Percentiles rank a stretch among this genome's conserved stretches.
Evolutionary conservation across 1,139 yeast genomes (phyloP).

Genomic region (Saccharomyces uvarum): DNA sequence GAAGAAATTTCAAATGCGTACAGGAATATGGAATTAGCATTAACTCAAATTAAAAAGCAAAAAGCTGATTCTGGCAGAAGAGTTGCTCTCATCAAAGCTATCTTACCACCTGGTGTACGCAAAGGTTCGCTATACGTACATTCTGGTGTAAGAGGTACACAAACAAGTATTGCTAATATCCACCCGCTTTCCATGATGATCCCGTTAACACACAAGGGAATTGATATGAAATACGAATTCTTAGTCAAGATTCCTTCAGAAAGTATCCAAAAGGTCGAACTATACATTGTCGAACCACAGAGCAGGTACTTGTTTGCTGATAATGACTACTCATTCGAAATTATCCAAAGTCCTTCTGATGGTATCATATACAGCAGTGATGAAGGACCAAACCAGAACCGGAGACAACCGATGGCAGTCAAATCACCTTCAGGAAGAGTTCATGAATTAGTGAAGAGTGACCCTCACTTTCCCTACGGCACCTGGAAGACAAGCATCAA

Average conservation of each 20-base stretch:
- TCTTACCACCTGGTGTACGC: constrained; percentile 58
- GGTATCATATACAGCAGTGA: constrained; percentile 41
- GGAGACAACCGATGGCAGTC: constrained; percentile 47
- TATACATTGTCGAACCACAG: constrained; percentile 82
- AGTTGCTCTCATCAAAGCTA: constrained; percentile 70
- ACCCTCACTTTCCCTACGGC: constrained; percentile 41
- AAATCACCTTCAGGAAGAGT: constrained; percentile 83
- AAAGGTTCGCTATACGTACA: constrained; percentile 72
- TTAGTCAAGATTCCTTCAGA: constrained; percentile 69
- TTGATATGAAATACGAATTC: constrained; percentile 51
- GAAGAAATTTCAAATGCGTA: constrained; percentile 11
- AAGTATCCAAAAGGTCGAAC: constrained; percentile 60
- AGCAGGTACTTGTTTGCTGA: constrained; percentile 50
- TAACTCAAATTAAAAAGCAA: constrained; percentile 72
- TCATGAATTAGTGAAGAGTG: constrained; percentile 48
- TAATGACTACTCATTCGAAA: constrained; percentile 55
- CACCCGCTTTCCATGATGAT: constrained; percentile 70
- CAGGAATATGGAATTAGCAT: constrained; percentile 45
- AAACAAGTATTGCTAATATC: constrained; percentile 50
- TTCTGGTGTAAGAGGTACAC: constrained; percentile 61
- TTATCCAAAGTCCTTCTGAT: constrained; percentile 56
- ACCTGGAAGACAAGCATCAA: constrained; percentile 52
- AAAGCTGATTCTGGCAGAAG: constrained; percentile 43
- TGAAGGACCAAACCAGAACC: constrained; percentile 36
- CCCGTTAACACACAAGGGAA: constrained; percentile 72